phyloP scores from a whole-genome alignment of 1,284 basidiomycete species.

The Prillingera fragicola region DNA sequence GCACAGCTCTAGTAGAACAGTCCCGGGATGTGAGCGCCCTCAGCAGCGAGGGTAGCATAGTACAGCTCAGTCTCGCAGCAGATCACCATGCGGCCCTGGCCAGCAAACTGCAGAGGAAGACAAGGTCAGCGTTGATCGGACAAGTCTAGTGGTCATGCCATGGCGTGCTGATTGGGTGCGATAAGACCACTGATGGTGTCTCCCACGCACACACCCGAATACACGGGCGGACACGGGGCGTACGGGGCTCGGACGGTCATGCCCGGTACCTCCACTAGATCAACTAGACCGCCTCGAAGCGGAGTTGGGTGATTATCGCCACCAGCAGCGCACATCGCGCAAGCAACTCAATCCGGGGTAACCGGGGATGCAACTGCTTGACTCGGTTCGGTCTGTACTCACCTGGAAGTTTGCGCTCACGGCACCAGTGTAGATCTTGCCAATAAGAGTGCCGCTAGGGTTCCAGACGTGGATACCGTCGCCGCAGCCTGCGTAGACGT shows the following conservation, averaged over 20 bases:
- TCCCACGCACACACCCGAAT: neutral
- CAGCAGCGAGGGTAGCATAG: slow-evolving; percentile 55
- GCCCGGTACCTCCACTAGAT: no score
- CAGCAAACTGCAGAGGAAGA: slow-evolving; percentile 66
- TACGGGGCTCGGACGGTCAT: neutral
- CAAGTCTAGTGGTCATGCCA: no score
- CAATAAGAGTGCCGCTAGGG: slow-evolving; percentile 58
- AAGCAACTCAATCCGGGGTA: no score
- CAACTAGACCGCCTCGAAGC: neutral
- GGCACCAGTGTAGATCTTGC: slow-evolving; percentile 65
- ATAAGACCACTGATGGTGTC: no score
- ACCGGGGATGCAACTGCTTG: no score
- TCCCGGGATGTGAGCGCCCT: slow-evolving; percentile 32
- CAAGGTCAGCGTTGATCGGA: no score
- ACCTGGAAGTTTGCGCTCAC: slow-evolving; percentile 55
- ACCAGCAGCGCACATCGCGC: neutral
- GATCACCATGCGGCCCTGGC: slow-evolving; percentile 59
- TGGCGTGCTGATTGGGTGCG: no score
- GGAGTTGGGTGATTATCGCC: neutral
- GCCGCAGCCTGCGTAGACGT: slow-evolving; percentile 63
- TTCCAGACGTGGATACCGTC: slow-evolving; percentile 73
- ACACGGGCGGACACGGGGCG: neutral
- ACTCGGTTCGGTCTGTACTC: slow-evolving; percentile 1
- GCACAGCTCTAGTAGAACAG: no score
- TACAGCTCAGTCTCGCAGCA: slow-evolving; percentile 63